Conservation (phyloP, 2,329 filamentous ascomycete species). For the Claviceps fusiformis region DNA sequence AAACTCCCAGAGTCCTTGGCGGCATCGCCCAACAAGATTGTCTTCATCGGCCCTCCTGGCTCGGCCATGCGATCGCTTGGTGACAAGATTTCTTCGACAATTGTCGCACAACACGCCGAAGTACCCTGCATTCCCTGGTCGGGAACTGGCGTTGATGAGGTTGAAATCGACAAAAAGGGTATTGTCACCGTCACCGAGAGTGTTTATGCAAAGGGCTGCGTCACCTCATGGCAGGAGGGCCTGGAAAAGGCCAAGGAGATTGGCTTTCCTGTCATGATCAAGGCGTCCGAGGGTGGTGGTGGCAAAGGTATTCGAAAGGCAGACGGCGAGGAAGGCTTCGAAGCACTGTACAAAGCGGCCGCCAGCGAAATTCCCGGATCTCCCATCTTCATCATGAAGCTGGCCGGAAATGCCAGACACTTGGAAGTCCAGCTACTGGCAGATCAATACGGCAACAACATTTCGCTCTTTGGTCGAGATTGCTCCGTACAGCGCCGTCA, state of each 20-base stretch:
- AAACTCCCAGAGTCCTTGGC: slow-evolving; percentile 92
- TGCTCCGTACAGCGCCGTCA: slow-evolving; percentile 97
- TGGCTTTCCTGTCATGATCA: slow-evolving; percentile 98
- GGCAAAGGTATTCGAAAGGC: slow-evolving; percentile 99
- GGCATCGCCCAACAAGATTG: slow-evolving; percentile 93
- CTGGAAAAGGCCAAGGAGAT: slow-evolving; percentile 76
- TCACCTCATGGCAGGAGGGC: slow-evolving; percentile 79
- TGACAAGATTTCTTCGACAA: slow-evolving; percentile 99
- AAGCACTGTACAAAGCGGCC: slow-evolving; percentile 82
- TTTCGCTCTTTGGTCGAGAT: slow-evolving; percentile 95
- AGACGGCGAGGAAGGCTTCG: slow-evolving; percentile 69
- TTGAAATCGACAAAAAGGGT: slow-evolving; percentile 63
- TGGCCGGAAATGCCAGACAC: slow-evolving; percentile 90
- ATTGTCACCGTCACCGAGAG: slow-evolving; percentile 87
- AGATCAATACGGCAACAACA: slow-evolving; percentile 99
- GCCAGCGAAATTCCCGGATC: slow-evolving; percentile 96
- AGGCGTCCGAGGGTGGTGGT: slow-evolving; percentile 98
- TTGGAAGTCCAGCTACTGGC: slow-evolving; percentile 94
- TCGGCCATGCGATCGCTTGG: slow-evolving; percentile 98
- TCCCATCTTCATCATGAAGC: slow-evolving; percentile 99
- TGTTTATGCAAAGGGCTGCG: slow-evolving; percentile 82
- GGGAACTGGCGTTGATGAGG: slow-evolving; percentile 75
- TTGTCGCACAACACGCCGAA: slow-evolving; percentile 90
- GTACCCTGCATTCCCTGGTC: slow-evolving; percentile 99
- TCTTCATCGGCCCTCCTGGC: slow-evolving; percentile 96